These are phyloP conservation scores for Lecanicillium sp. DNA, from an alignment of 2,329 filamentous ascomycete species.

Conservation along the genomic window DNA sequence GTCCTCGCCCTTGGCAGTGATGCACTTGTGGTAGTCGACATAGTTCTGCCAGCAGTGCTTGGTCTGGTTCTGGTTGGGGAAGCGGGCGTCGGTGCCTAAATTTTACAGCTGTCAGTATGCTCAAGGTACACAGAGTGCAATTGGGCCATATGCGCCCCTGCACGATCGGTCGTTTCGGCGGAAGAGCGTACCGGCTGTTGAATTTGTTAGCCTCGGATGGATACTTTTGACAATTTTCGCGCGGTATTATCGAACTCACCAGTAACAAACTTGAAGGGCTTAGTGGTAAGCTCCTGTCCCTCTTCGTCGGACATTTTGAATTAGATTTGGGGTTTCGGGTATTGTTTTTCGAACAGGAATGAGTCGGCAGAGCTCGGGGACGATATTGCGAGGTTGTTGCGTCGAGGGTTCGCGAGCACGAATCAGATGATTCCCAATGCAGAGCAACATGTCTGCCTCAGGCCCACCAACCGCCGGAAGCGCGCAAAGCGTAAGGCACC, in stretches of 20 bases:
- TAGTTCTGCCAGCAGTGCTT: conserved; percentile 99
- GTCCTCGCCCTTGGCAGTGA: conserved; percentile 95
- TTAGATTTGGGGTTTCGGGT: conserved; percentile 18
- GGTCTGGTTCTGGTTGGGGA: conserved; percentile 96
- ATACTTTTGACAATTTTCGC: conserved; percentile 18
- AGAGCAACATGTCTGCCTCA: conserved; percentile 29
- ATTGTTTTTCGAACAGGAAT: conserved; percentile 18
- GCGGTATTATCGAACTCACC: conserved; percentile 56
- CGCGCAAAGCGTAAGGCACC: conserved; percentile 28
- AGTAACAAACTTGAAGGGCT: conserved; percentile 99
- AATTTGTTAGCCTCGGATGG: conserved; percentile 33
- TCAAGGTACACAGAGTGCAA: conserved; percentile 10
- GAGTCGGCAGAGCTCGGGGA: conserved; percentile 27
- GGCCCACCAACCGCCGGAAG: conserved; percentile 19
- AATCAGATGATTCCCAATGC: conserved; percentile 34
- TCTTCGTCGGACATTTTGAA: conserved; percentile 84
- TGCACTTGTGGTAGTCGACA: conserved; percentile 99
- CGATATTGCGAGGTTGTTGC: conserved; percentile 24
- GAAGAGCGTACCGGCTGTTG: conserved; percentile 35
- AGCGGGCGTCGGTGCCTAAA: conserved; percentile 94
- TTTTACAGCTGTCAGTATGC: conserved; percentile 10
- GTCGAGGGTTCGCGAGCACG: conserved; percentile 25
- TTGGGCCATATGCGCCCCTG: conserved; percentile 19
- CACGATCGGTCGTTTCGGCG: conserved; percentile 10
- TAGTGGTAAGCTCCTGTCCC: conserved; percentile 70